Conservation (phyloP, 2,329 filamentous ascomycete species). For the Hawksworthiomyces lignivorus region DNA sequence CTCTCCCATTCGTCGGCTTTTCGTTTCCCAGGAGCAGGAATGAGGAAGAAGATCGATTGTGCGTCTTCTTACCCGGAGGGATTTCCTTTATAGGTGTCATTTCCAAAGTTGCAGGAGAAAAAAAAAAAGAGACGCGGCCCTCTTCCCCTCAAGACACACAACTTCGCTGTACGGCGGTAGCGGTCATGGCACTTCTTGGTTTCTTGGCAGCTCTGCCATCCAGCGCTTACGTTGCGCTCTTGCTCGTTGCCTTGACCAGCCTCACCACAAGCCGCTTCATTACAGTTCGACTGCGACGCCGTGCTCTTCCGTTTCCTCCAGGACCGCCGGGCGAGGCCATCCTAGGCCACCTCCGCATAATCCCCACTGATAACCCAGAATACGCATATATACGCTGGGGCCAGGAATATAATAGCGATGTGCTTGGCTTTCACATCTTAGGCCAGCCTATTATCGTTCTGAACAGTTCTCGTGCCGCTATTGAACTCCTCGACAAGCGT, state of each 20-base stretch:
- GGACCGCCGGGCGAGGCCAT: constrained; percentile 15
- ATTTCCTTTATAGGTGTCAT: background rate
- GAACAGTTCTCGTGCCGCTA: constrained; percentile 31
- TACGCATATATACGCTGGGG: constrained; percentile 15
- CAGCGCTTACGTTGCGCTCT: background rate
- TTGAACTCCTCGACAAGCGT: constrained; percentile 36
- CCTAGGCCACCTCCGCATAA: constrained; percentile 17
- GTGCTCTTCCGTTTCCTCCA: constrained; percentile 12
- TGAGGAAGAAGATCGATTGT: too few relatives aligned
- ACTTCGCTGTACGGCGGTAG: background rate
- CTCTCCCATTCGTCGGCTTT: background rate
- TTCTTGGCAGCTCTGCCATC: background rate
- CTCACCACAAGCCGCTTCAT: background rate
- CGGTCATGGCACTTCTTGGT: background rate
- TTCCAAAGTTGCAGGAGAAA: background rate
- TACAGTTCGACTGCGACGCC: background rate
- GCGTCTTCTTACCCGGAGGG: too few relatives aligned
- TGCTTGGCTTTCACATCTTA: constrained; percentile 25
- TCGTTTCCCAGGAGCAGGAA: too few relatives aligned
- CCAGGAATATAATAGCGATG: constrained; percentile 19
- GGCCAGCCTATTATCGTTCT: constrained; percentile 30
- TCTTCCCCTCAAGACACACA: background rate
- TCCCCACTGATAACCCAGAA: constrained; percentile 15
- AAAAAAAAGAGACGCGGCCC: too few relatives aligned
- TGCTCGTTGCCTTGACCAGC: background rate